phyloP scores from a whole-genome alignment of 371 early-diverging fungal species.

The Mortierella sp. region DNA sequence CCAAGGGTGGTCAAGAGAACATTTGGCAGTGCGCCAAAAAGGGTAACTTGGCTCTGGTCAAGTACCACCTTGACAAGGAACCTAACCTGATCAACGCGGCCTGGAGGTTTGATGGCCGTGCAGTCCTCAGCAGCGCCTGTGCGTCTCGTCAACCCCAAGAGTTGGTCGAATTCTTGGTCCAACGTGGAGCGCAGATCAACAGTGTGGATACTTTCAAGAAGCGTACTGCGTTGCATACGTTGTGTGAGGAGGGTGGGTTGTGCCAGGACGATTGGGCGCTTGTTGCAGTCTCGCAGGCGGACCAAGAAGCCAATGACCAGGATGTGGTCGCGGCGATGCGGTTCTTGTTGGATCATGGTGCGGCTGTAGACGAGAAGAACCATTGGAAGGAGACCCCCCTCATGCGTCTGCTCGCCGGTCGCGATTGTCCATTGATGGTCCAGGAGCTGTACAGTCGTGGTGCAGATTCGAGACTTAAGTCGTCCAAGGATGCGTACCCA shows the following conservation, averaged over 20 bases:
- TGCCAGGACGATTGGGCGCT: slow-evolving; percentile 44
- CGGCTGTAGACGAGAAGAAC: slow-evolving; percentile 54
- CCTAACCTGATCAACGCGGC: slow-evolving; percentile 41
- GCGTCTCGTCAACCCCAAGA: slow-evolving; percentile 50
- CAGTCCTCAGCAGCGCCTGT: slow-evolving; percentile 54
- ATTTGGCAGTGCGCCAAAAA: slow-evolving; percentile 56
- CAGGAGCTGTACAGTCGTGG: slow-evolving; percentile 58
- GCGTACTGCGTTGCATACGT: slow-evolving; percentile 42
- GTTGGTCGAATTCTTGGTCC: slow-evolving; percentile 50
- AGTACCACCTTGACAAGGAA: slow-evolving; percentile 49
- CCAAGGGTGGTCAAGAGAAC: slow-evolving; percentile 47
- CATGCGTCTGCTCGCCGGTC: slow-evolving; percentile 47
- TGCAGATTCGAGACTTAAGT: slow-evolving; percentile 49
- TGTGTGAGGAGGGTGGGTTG: slow-evolving; percentile 50
- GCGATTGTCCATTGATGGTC: slow-evolving; percentile 54
- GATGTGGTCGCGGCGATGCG: slow-evolving; percentile 56
- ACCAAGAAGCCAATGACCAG: slow-evolving; percentile 50
- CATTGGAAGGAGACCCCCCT: slow-evolving; percentile 54
- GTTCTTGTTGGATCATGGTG: slow-evolving; percentile 48
- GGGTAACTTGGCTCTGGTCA: slow-evolving; percentile 42
- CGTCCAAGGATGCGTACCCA: slow-evolving; percentile 54
- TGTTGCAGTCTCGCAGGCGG: slow-evolving; percentile 24
- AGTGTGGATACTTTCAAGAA: slow-evolving; percentile 39
- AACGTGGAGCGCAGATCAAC: slow-evolving; percentile 42
- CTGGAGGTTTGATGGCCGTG: slow-evolving; percentile 56